Conservation (phyloP, 495 filamentous ascomycete genomes). For the Podospora comata region DNA sequence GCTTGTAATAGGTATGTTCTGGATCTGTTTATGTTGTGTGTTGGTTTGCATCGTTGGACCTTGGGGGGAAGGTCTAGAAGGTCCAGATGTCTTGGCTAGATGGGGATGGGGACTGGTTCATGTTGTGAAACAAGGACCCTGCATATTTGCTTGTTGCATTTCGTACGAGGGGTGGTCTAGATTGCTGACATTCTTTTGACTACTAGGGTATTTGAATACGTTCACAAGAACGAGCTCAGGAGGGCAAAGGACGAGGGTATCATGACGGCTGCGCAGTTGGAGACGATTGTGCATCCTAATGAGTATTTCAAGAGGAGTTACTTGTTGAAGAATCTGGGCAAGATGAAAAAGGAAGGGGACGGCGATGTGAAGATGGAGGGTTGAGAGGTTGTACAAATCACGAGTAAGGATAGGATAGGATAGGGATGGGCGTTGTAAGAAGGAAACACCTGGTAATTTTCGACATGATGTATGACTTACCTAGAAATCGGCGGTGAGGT, state of each 20-base stretch:
- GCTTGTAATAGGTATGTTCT: constrained; percentile 75
- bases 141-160: not conserved
- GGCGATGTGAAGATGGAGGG: constrained; percentile 53
- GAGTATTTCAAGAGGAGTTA: constrained; percentile 96
- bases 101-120: not conserved
- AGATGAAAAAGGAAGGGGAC: constrained; percentile 17
- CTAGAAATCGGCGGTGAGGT: not conserved
- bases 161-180: not conserved
- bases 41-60: not conserved
- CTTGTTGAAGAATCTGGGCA: constrained; percentile 70
- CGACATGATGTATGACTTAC: not conserved
- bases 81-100: not conserved
- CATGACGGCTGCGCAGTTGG: constrained; percentile 75
- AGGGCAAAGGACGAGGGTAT: constrained; percentile 78
- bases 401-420: not conserved
- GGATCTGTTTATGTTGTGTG: constrained; percentile 1
- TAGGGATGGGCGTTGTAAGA: not conserved
- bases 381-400: constrained; percentile 14
- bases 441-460: not conserved
- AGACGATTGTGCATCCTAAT: constrained; percentile 97
- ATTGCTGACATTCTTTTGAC: not conserved
- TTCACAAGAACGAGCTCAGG: constrained; percentile 83
- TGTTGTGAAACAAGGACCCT: not conserved
- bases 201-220: constrained; percentile 75
- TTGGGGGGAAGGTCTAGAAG: not conserved